Evolutionary conservation across 2,329 filamentous ascomycete species (phyloP).

Genomic region (Venturia effusa): DNA sequence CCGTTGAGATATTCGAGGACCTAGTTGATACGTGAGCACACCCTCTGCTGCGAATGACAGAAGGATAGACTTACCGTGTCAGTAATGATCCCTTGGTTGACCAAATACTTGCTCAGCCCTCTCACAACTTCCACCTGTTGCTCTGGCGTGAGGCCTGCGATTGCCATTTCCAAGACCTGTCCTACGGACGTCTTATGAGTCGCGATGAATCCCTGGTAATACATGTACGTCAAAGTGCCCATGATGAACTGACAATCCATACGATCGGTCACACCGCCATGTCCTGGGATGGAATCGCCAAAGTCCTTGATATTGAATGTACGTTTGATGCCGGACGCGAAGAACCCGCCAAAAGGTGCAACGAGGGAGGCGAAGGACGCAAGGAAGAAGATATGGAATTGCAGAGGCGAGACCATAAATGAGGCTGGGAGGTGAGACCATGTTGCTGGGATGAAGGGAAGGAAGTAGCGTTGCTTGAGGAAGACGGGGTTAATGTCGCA

Average conservation of each 20-base stretch:
- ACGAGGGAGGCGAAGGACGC: slow-evolving; percentile 93
- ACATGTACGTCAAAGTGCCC: slow-evolving; percentile 97
- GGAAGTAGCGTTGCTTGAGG: slow-evolving; percentile 60
- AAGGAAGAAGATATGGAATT: slow-evolving; percentile 83
- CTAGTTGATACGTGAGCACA: not conserved
- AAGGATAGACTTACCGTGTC: slow-evolving; percentile 33
- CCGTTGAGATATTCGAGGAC: slow-evolving; percentile 4
- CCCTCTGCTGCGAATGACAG: too few species aligned
- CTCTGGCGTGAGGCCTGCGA: slow-evolving; percentile 75
- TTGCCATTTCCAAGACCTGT: slow-evolving; percentile 78
- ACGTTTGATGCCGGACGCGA: slow-evolving; percentile 91
- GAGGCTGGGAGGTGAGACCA: slow-evolving; percentile 62
- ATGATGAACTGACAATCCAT: slow-evolving; percentile 99
- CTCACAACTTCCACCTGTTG: slow-evolving; percentile 76
- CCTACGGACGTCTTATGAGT: slow-evolving; percentile 77
- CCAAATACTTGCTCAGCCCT: slow-evolving; percentile 51
- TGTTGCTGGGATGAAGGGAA: slow-evolving; percentile 46
- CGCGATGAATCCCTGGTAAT: slow-evolving; percentile 95
- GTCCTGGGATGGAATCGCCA: slow-evolving; percentile 92
- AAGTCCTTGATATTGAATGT: slow-evolving; percentile 99
- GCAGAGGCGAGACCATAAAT: slow-evolving; percentile 74
- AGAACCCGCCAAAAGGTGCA: slow-evolving; percentile 95
- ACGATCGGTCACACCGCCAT: slow-evolving; percentile 94
- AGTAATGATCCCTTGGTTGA: slow-evolving; percentile 49
- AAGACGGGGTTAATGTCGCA: slow-evolving; percentile 92